phyloP scores from a whole-genome alignment of 352 stramenopile species.

The Phytophthora cactorum region DNA sequence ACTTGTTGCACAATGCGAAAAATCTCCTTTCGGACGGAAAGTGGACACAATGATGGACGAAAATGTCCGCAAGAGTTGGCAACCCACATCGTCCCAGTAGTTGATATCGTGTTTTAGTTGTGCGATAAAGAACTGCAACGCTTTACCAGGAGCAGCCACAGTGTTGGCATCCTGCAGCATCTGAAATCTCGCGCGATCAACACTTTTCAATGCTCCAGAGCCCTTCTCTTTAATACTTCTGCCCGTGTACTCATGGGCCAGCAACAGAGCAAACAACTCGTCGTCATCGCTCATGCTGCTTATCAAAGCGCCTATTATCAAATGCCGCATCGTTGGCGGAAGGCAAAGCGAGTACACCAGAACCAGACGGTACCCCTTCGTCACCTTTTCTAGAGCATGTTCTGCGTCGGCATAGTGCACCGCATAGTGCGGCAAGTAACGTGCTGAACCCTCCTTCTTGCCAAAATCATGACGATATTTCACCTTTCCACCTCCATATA shows the following conservation, averaged over 20 bases:
- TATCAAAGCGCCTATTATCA: conserved; percentile 4
- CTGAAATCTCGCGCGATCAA: conserved; percentile 16
- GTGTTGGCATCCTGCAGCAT: conserved; percentile 23
- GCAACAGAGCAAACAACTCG: conserved; percentile 18
- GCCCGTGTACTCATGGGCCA: conserved; percentile 21
- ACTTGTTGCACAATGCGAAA: background rate
- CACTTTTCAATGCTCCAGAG: conserved; percentile 9
- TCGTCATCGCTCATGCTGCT: conserved; percentile 2
- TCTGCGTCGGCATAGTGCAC: conserved; percentile 24
- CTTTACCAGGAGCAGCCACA: background rate
- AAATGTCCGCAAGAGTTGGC: conserved; percentile 14
- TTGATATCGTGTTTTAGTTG: conserved; percentile 9
- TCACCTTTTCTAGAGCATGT: conserved; percentile 18
- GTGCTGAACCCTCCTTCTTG: conserved; percentile 1
- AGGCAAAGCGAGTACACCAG: background rate
- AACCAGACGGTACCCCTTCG: conserved; percentile 8
- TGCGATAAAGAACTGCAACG: conserved; percentile 18
- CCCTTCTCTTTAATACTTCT: conserved; percentile 14
- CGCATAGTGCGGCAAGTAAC: conserved; percentile 13
- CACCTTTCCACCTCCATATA: conserved; percentile 15
- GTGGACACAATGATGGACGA: conserved; percentile 14
- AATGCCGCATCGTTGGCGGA: background rate
- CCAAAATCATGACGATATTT: conserved; percentile 29
- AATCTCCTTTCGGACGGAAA: conserved; percentile 4
- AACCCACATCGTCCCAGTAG: conserved; percentile 5